A percentile compares a stretch with the other conserved stretches of the same genome.
Evolutionary conservation across 2,329 filamentous ascomycete species (phyloP).

Genomic region (Neurospora crassa): DNA sequence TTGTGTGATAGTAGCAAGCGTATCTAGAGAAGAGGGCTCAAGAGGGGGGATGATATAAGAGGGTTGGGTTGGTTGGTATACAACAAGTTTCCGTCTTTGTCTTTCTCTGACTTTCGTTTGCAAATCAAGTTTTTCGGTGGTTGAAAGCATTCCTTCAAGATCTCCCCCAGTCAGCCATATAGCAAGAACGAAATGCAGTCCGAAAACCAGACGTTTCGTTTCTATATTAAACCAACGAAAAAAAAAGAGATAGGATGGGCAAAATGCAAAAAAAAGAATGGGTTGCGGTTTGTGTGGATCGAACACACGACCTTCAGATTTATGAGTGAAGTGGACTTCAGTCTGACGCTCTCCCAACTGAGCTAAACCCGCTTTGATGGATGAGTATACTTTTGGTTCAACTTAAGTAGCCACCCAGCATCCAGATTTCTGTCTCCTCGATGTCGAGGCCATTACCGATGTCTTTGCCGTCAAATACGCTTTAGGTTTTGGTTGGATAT

Average conservation of each 20-base stretch:
- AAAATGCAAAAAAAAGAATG: background rate
- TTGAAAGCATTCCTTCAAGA: background rate
- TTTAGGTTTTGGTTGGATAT: background rate
- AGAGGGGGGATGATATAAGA: background rate
- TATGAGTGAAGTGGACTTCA: too few relatives aligned
- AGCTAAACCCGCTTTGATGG: background rate
- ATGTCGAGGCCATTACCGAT: background rate
- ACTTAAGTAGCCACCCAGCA: background rate
- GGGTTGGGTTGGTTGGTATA: background rate
- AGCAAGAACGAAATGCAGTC: background rate
- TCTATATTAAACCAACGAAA: background rate
- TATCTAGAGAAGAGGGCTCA: too few relatives aligned
- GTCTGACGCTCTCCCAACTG: background rate
- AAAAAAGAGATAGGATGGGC: background rate
- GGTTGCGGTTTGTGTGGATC: background rate
- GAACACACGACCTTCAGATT: background rate
- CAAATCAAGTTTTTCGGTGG: background rate
- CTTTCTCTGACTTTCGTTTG: background rate
- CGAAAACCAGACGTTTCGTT: background rate
- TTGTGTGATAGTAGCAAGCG: background rate
- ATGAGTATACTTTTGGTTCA: background rate
- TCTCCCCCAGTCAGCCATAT: background rate
- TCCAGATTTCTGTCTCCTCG: background rate
- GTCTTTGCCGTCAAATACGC: background rate
- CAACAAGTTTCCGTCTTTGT: background rate